These are phyloP conservation scores for Russula sp. DNA, from an alignment of 768 basidiomycete species.

Conservation along the genomic window DNA sequence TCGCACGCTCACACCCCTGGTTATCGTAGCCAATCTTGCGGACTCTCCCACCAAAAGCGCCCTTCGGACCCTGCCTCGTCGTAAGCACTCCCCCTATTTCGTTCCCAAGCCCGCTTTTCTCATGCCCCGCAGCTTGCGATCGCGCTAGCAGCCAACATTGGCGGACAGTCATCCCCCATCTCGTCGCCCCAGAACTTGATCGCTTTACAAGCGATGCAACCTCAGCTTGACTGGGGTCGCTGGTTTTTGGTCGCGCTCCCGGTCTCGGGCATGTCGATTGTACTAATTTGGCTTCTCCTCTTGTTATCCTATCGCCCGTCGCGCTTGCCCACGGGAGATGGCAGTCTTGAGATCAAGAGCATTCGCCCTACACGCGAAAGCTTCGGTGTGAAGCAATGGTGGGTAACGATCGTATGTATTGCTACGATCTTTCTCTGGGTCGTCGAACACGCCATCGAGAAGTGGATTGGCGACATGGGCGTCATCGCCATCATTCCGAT, in stretches of 20 bases:
- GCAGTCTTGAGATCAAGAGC: slow-evolving; percentile 73
- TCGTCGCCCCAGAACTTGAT: slow-evolving; percentile 98
- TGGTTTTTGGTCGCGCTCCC: slow-evolving; percentile 96
- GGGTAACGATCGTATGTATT: slow-evolving; percentile 77
- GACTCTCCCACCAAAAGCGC: slow-evolving; percentile 77
- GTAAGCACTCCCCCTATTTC: slow-evolving; percentile 41
- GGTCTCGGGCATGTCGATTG: slow-evolving; percentile 76
- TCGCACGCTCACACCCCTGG: slow-evolving; percentile 10
- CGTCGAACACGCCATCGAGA: slow-evolving; percentile 69
- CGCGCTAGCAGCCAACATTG: slow-evolving; percentile 96
- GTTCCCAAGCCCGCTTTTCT: not conserved
- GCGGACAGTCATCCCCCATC: slow-evolving; percentile 94
- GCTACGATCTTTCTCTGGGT: slow-evolving; percentile 89
- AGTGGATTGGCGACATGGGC: slow-evolving; percentile 89
- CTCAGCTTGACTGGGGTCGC: slow-evolving; percentile 74
- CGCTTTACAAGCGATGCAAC: slow-evolving; percentile 81
- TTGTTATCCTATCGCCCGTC: slow-evolving; percentile 74
- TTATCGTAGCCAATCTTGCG: slow-evolving; percentile 76
- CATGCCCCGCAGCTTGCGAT: slow-evolving; percentile 67
- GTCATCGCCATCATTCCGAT: slow-evolving; percentile 92
- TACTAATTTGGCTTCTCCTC: slow-evolving; percentile 89
- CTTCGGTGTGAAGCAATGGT: slow-evolving; percentile 83
- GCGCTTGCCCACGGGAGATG: slow-evolving; percentile 63
- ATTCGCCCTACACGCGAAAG: slow-evolving; percentile 78
- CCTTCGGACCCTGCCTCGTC: slow-evolving; percentile 87